phyloP scores from a whole-genome alignment of 345 rosid species.

The Salix viminalis region DNA sequence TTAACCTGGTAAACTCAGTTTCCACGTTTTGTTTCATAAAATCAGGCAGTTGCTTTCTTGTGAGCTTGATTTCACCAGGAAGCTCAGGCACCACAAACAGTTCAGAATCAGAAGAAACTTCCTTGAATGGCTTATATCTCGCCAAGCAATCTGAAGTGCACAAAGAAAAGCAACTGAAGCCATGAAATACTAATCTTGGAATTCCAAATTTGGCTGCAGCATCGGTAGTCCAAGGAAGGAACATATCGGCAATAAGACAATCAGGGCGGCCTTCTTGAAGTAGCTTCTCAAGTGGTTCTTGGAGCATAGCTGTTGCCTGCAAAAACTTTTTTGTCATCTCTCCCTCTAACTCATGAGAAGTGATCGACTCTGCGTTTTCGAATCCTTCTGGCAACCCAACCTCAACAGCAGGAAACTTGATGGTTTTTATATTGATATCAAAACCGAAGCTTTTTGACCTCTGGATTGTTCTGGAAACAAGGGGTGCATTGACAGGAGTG shows the following conservation, averaged over 20 bases:
- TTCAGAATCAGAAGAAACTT: slow-evolving; percentile 22
- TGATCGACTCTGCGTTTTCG: background rate
- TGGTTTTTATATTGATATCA: slow-evolving; percentile 5
- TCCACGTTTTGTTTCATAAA: background rate
- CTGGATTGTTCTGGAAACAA: slow-evolving; percentile 25
- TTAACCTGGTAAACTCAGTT: background rate
- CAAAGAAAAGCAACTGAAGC: slow-evolving; percentile 24
- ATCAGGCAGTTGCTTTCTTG: slow-evolving; percentile 18
- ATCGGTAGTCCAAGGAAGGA: slow-evolving; percentile 38
- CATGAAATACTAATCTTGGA: slow-evolving; percentile 39
- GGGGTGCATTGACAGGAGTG: slow-evolving; percentile 21
- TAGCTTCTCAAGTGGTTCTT: slow-evolving; percentile 12
- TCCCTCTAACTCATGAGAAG: background rate
- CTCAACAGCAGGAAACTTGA: slow-evolving; percentile 9
- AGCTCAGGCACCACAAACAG: slow-evolving; percentile 27
- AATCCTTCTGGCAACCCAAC: slow-evolving; percentile 42
- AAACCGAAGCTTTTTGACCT: background rate
- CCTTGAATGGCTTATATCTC: slow-evolving; percentile 22
- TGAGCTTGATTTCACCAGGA: slow-evolving; percentile 31
- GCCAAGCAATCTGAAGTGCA: slow-evolving; percentile 11
- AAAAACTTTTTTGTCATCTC: background rate
- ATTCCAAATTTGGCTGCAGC: slow-evolving; percentile 30
- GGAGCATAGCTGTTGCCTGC: background rate
- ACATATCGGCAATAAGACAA: slow-evolving; percentile 32
- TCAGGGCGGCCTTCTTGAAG: slow-evolving; percentile 23